Evolutionary conservation across 2,329 filamentous ascomycete genomes (phyloP).

Genomic region (Venturiaceae sp.): DNA sequence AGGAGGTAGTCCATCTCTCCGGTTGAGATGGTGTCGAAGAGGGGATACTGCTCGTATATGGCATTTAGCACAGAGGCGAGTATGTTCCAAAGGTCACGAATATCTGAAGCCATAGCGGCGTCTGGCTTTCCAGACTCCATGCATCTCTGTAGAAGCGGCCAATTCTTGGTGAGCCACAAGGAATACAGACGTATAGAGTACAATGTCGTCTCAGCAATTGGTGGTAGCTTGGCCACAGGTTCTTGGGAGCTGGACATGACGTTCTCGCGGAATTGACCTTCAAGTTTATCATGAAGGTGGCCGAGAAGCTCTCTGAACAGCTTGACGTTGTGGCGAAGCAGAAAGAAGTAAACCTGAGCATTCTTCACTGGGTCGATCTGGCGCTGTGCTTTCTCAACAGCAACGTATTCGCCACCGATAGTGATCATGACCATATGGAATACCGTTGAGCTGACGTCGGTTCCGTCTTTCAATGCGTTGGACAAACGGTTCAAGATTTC

Average conservation of each 20-base stretch:
- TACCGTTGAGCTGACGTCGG: conserved; percentile 50
- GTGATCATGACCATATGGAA: conserved; percentile 79
- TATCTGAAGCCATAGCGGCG: conserved; percentile 31
- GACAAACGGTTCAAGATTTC: conserved; percentile 74
- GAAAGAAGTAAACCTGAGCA: conserved; percentile 42
- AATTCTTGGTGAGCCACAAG: conserved; percentile 53
- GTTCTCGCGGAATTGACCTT: conserved; percentile 37
- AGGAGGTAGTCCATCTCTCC: conserved; percentile 52
- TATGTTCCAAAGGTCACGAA: conserved; percentile 47
- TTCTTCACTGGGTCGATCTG: conserved; percentile 6
- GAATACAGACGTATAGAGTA: conserved; percentile 53
- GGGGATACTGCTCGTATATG: conserved; percentile 42
- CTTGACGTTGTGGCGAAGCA: conserved; percentile 68
- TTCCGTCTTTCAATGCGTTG: conserved; percentile 60
- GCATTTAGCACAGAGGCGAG: conserved; percentile 45
- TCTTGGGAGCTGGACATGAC: conserved; percentile 21
- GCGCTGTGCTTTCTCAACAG: conserved; percentile 37
- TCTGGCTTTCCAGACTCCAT: conserved; percentile 44
- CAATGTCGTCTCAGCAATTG: not conserved
- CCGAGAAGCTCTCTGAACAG: conserved; percentile 66
- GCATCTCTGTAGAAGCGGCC: conserved; percentile 43
- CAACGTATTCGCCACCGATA: conserved; percentile 72
- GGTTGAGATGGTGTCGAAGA: conserved; percentile 48
- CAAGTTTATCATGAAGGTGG: conserved; percentile 59
- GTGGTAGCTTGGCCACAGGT: not conserved